phyloP scores from a whole-genome alignment of 768 basidiomycete species.

The Hydnomerulius pinastri region DNA sequence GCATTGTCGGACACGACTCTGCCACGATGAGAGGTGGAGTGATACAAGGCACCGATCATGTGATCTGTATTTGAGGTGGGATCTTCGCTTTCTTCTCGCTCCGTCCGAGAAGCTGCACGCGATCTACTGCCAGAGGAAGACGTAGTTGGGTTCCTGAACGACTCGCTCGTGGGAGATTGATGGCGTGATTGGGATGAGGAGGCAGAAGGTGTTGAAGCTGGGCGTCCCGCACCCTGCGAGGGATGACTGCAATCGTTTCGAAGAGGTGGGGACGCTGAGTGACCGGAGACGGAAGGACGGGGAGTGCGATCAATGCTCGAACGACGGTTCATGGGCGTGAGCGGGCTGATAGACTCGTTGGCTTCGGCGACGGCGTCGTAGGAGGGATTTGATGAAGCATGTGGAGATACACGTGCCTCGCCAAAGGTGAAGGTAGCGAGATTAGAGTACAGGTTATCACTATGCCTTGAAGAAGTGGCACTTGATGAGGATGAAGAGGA shows the following conservation, averaged over 20 bases:
- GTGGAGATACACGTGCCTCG: constrained; percentile 24
- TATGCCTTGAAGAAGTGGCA: background rate
- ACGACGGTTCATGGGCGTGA: constrained; percentile 28
- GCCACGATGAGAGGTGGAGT: constrained; percentile 18
- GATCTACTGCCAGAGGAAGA: constrained; percentile 4
- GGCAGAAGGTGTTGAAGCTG: constrained; percentile 18
- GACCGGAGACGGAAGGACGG: constrained; percentile 41
- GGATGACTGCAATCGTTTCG: constrained; percentile 35
- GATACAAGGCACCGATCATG: constrained; percentile 21
- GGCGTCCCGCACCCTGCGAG: constrained; percentile 30
- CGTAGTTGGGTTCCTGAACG: background rate
- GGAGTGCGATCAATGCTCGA: constrained; percentile 44
- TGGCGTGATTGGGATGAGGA: constrained; percentile 19
- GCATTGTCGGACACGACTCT: constrained; percentile 40
- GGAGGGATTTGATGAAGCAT: constrained; percentile 16
- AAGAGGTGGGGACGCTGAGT: constrained; percentile 9
- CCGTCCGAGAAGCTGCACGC: constrained; percentile 19
- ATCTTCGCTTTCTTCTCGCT: constrained; percentile 39
- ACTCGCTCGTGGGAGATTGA: constrained; percentile 11
- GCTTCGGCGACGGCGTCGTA: constrained; percentile 15
- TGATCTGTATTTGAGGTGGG: constrained; percentile 37
- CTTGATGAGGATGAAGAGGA: background rate
- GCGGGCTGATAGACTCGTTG: constrained; percentile 38
- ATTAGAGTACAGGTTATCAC: constrained; percentile 39
- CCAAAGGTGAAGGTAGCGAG: constrained; percentile 48